Evolutionary conservation across 805 yeast species (phyloP), one percentile per base, ranked within the genome.

Genomic region (Starmerella tilneyi): DNA sequence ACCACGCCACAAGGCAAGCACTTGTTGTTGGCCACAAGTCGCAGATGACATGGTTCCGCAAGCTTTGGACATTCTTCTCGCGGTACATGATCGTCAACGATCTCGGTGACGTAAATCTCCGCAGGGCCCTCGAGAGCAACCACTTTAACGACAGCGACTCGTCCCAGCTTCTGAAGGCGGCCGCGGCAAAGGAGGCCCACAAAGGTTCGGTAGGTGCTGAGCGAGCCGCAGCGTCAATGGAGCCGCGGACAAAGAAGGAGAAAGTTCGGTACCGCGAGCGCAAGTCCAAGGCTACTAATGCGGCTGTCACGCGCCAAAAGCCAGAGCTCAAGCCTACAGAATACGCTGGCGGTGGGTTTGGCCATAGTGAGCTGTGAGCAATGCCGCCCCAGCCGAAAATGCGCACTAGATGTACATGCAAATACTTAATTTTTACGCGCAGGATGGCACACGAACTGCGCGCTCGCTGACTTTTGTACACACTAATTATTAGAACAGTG

Each of bases 21-120:
- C 85, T 89, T 95, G 65, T 79, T 3, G 70, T 71, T 52, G 94
- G 82, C 3, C 97, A 92, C 63, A 70, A 70, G 50, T 77, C 94
- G 2, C 98, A 92, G 62, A 83, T 92, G 83, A 88, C 81, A 8
- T 89, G 96, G 96, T 92, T 81, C 62, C 71, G 98, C 53, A 83
- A 82, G 67, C 79, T 85, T 1, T 92, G 96, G 96, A 68, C 92
- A 59, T 47, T 74, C 5, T 63, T 79, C 44, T 81, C 94, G 48
- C 70, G 88, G 50, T 89, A 85, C 63, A 74, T 84, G 69, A 77
- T 79, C 34, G 73, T 74, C 42, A 88, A 89, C 62, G 86, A 83
- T 41, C 51, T 61, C 11, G 47, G 51, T 17, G 45, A 47, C 29
- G 50, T 47, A 34, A 44, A 46, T 33, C 36, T 47, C 23, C 49